Conservation (phyloP, 2,329 filamentous ascomycete species). For the Periconia digitata region DNA sequence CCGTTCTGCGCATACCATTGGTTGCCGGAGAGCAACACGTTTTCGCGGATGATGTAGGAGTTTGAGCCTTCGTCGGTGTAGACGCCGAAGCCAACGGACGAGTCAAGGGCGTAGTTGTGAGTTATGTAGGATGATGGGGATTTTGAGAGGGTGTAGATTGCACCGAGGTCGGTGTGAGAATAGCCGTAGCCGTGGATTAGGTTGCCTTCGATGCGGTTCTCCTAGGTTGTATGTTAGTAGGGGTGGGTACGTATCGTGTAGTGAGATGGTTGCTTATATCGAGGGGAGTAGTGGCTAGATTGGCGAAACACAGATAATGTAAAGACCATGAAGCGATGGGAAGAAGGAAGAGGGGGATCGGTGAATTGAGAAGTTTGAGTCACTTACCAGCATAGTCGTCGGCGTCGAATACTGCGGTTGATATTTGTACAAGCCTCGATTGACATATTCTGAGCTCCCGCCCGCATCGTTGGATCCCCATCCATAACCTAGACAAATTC, state of each 20-base stretch:
- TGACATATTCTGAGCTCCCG: conserved; percentile 15
- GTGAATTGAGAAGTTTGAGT: no score
- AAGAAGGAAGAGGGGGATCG: no score
- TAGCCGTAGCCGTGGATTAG: conserved; percentile 14
- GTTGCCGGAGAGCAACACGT: conserved; percentile 12
- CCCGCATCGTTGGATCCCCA: conserved; percentile 17
- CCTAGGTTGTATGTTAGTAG: no score
- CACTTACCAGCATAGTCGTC: conserved; percentile 8
- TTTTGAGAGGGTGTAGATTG: conserved; percentile 16
- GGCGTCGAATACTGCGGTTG: conserved; percentile 16
- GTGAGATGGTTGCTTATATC: no score
- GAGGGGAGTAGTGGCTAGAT: no score
- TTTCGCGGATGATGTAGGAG: conserved; percentile 11
- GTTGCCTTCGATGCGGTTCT: conserved; percentile 14
- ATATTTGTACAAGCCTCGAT: conserved; percentile 16
- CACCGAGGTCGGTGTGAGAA: conserved; percentile 16
- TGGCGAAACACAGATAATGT: no score
- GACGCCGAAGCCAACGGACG: conserved; percentile 10
- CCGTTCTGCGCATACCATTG: conserved; percentile 15
- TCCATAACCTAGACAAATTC: conserved; percentile 13
- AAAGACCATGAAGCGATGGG: no score
- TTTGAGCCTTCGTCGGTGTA: conserved; percentile 18
- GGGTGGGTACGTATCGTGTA: no score
- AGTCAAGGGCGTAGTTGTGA: conserved; percentile 15
- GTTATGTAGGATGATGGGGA: conserved; percentile 11